Evolutionary conservation across 192 early-diverging fungal genomes (phyloP), one percentile per base, ranked within the genome.

Genomic region (Chytriomyces confervae): DNA sequence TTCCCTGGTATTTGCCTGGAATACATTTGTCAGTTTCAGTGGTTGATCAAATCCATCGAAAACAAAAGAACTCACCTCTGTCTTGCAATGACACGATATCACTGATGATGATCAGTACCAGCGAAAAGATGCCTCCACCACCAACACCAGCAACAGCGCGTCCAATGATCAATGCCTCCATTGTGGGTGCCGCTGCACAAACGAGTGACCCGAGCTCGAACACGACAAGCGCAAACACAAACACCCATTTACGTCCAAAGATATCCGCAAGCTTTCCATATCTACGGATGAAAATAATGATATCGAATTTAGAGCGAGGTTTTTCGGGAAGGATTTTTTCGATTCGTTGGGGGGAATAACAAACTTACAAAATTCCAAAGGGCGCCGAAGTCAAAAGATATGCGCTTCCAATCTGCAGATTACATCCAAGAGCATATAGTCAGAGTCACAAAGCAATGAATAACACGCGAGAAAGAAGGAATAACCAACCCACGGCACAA

Each of bases 191-290:
- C 18, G 87, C 78, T 65, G 43, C 67, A 6, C 67, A 69, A 1
- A 69, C 18, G 1, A 48, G 45, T 0, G 92, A 94, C 4, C 95
- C 95, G 6, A 89, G 50, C 67, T 89, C 85, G 77, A 97, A 97
- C n/a, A 94, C 70, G 49, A 86, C 65, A 48, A 94, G 86, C 2
- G 93, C 91, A 23, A 88, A 82, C 0, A 95, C 77, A n/a, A 96
- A 85, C 16, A 89, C 86, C 43, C 79, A 62, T 70, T 93, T 91
- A 23, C 94, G 89, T 27, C 94, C 95, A 83, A 96, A 91, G 76
- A 97, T 97, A 74, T 97, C 95, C 46, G 92, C 89, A 71, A 96
- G 85, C 69, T 92, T 92, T 62, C 90, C 93, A 79, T 95, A 95
- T 24, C 67, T 69, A 27, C 0, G 29, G 2, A 0, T 0, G 29